Conservation (phyloP, 2,329 filamentous ascomycete species). For the Neonectria hederae region DNA sequence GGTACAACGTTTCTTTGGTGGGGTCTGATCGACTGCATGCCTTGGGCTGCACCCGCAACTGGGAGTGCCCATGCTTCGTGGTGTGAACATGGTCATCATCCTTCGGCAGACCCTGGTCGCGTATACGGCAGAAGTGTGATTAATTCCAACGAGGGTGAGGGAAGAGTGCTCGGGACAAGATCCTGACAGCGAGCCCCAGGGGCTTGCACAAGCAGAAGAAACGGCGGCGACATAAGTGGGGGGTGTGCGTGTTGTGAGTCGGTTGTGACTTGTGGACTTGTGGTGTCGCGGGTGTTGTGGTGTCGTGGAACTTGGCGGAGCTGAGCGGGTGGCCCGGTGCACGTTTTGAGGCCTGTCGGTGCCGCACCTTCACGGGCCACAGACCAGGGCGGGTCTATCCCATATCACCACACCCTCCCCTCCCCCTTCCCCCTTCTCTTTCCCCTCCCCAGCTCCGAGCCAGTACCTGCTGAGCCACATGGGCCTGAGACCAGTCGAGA, state of each 20-base stretch:
- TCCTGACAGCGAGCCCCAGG: constrained; percentile 35
- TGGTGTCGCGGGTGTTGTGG: not conserved
- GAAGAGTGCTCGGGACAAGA: constrained; percentile 54
- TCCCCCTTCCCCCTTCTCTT: constrained; percentile 8
- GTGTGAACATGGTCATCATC: constrained; percentile 33
- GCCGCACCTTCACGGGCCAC: constrained; percentile 36
- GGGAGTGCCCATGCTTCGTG: constrained; percentile 37
- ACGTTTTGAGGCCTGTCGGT: constrained; percentile 39
- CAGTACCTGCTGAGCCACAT: constrained; percentile 25
- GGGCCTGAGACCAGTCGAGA: constrained; percentile 15
- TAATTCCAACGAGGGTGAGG: constrained; percentile 57
- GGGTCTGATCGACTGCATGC: constrained; percentile 28
- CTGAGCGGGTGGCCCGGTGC: constrained; percentile 38
- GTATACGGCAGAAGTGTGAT: constrained; percentile 55
- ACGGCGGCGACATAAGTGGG: constrained; percentile 34
- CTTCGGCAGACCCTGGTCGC: constrained; percentile 33
- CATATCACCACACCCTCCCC: constrained; percentile 27
- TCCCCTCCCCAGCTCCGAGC: constrained; percentile 9
- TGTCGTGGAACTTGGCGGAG: constrained; percentile 30
- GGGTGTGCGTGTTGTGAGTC: constrained; percentile 8
- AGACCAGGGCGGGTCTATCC: constrained; percentile 26
- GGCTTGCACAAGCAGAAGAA: constrained; percentile 35
- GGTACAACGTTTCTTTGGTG: constrained; percentile 32
- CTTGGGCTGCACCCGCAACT: constrained; percentile 30
- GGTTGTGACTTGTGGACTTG: not conserved